Base-by-base conservation (phyloP, 805 yeast species). In the Saturnispora saitoi region DNA sequence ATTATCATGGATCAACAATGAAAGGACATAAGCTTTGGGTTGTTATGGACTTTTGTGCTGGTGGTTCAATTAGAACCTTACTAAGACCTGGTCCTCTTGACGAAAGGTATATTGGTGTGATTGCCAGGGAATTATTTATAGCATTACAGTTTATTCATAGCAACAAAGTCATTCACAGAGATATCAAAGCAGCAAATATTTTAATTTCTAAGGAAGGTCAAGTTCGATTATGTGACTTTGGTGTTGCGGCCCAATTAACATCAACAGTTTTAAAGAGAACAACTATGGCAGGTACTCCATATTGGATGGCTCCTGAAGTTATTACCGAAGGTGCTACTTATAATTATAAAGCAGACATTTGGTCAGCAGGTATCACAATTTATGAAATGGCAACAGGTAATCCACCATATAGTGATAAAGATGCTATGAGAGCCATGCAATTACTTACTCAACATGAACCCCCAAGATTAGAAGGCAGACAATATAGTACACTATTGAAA, bases 261-360 rank as follows among this genome's bases (percentile, higher is more conserved):
- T 75, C 90, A 32, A 76, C 82, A 34, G 78, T 81, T 17, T 64
- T 82, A 42, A 87, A 89, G 62, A 73, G 99, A 57, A 86, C 91
- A 32, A 93, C 99, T 0, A 89, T 95, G 79, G 98, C 96, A 0
- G 95, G 95, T 7, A 86, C 95, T 0, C 95, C 95, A 0, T 93
- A 89, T 62, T 93, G 99, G 99, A 93, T 93, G 99, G 97, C 99
- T 0, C 99, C 99, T 0, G 99, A 91, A 64, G 99, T 91, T 30
- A 91, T 91, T 36, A 76, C 86, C 68, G 97, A 91, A 64, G 95
- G 95, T 37, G 85, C 83, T 14, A 76, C 83, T 8, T 86, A 93
- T 70, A 95, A 86, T 63, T 77, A 83, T 40, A 90, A 83, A 66
- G 99, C 95, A 0, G 99, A 93, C 65, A 86, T 93, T 7, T 93